These are phyloP conservation scores for Herpotrichia juniperi DNA, from an alignment of 2,329 filamentous ascomycete genomes.

Conservation along the genomic window DNA sequence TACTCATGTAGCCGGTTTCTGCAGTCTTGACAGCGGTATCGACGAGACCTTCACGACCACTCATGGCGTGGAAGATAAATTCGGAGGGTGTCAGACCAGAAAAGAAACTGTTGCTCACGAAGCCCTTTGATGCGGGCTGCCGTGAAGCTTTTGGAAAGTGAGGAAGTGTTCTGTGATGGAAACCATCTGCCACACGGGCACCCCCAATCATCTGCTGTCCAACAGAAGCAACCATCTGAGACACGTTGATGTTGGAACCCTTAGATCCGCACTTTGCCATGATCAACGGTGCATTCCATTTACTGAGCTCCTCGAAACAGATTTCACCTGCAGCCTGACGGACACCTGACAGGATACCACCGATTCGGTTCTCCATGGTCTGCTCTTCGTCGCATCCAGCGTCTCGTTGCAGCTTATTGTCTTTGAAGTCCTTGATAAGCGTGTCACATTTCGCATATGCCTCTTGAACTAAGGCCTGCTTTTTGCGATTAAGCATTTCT, in stretches of 20 bases:
- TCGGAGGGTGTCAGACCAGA: conserved; percentile 87
- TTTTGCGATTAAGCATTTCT: conserved; percentile 70
- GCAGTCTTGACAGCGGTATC: conserved; percentile 99
- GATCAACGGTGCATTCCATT: conserved; percentile 88
- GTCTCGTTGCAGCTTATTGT: conserved; percentile 81
- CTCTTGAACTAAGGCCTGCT: conserved; percentile 74
- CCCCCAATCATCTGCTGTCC: conserved; percentile 98
- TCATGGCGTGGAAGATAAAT: conserved; percentile 98
- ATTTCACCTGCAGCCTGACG: conserved; percentile 89
- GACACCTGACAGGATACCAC: conserved; percentile 89
- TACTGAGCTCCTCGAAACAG: conserved; percentile 88
- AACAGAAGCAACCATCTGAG: conserved; percentile 97
- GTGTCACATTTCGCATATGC: conserved; percentile 83
- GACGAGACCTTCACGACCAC: conserved; percentile 95
- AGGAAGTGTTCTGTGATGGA: conserved; percentile 91
- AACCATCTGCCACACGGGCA: conserved; percentile 90
- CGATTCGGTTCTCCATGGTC: conserved; percentile 89
- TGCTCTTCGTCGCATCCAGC: conserved; percentile 89
- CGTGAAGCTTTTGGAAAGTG: conserved; percentile 94
- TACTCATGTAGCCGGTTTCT: conserved; percentile 98
- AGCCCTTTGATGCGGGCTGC: conserved; percentile 93
- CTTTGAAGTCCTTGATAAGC: conserved; percentile 81
- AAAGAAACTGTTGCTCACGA: conserved; percentile 97
- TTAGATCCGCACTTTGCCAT: conserved; percentile 99
- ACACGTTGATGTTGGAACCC: conserved; percentile 96